Evolutionary conservation across 257 asterid genomes (phyloP), one percentile per base, ranked within the genome.

Genomic region (Paraleonurus japonicus): DNA sequence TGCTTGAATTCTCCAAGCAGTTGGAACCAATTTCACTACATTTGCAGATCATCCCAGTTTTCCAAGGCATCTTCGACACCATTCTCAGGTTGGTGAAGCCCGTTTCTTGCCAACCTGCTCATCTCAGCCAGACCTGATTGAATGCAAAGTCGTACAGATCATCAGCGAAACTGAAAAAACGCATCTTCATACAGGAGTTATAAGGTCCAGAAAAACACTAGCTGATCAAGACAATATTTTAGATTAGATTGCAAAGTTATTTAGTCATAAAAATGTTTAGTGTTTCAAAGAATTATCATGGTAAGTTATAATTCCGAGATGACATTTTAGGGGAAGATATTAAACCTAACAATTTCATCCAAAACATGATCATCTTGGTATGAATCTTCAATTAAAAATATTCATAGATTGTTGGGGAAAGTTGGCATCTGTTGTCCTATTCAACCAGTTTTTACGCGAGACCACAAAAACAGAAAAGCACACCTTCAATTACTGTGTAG

Each of bases 401-500:
- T 2, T 43, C 48, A 41, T 41, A 39, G 2, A 39, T 39, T 39
- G 16, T 11, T 12, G n/a, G 5, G 17, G 53, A 45, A 45, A 45
- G 19, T 35, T 35, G 37, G 37, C 37, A 32, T 41, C 48, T 41
- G 48, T 9, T 41, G 48, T 41, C 48, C 2, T 41, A 10, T 41
- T n/a, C 23, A 48, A 16, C 22, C 23, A 48, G 20, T n/a, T 48
- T 5, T 5, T 48, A 48, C 16, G 7, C 2, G 48, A 41, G 48
- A 41, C 16, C 12, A 55, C 0, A 12, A 64, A 77, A 23, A 67
- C 3, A 41, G 43, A 69, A 50, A 47, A 61, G 45, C 73, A 53
- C 59, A 88, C 95, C 96, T 89, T 91, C 92, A 32, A 89, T 69
- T 6, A 83, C 82, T 73, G 81, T 78, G 82, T 85, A 85, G 62